Evolutionary conservation across 768 basidiomycete genomes (phyloP).

Genomic region (Serendipita vermifera): DNA sequence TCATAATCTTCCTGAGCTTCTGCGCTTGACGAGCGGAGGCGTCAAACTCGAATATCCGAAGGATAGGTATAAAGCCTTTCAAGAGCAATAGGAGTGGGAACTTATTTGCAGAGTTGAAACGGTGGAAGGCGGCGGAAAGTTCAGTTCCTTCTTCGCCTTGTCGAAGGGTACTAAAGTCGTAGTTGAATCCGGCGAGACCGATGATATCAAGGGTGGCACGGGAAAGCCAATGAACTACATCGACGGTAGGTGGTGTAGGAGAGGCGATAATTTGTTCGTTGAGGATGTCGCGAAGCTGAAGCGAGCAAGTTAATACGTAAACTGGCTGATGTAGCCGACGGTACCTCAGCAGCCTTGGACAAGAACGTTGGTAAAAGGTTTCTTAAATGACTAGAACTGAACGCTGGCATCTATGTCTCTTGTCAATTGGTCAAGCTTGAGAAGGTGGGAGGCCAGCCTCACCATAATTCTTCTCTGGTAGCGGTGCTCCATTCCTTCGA

Average conservation of each 20-base stretch:
- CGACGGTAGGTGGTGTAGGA: slow-evolving; percentile 26
- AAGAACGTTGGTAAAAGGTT: neutral
- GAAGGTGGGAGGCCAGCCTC: no score
- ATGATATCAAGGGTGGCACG: slow-evolving; percentile 65
- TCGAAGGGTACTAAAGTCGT: slow-evolving; percentile 38
- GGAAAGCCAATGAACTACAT: slow-evolving; percentile 52
- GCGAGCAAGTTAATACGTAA: no score
- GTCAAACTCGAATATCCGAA: neutral
- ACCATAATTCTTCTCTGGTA: slow-evolving; percentile 2
- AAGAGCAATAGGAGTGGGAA: neutral
- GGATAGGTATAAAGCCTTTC: slow-evolving; percentile 2
- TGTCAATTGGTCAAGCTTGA: no score
- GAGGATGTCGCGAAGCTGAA: no score
- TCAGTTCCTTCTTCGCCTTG: slow-evolving; percentile 3
- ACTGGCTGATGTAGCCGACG: no score
- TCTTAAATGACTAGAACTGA: neutral
- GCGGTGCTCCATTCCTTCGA: slow-evolving; percentile 1
- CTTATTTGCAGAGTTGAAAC: neutral
- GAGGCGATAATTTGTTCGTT: neutral
- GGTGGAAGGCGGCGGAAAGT: neutral
- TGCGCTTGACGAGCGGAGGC: neutral
- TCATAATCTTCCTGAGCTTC: slow-evolving; percentile 20
- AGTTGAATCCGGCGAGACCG: slow-evolving; percentile 55
- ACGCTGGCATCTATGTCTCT: slow-evolving; percentile 5
- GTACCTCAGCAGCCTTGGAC: neutral